Evolutionary conservation across 2,329 filamentous ascomycete genomes (phyloP), one percentile per base, ranked within the genome.

Genomic region (Didymella lethalis): DNA sequence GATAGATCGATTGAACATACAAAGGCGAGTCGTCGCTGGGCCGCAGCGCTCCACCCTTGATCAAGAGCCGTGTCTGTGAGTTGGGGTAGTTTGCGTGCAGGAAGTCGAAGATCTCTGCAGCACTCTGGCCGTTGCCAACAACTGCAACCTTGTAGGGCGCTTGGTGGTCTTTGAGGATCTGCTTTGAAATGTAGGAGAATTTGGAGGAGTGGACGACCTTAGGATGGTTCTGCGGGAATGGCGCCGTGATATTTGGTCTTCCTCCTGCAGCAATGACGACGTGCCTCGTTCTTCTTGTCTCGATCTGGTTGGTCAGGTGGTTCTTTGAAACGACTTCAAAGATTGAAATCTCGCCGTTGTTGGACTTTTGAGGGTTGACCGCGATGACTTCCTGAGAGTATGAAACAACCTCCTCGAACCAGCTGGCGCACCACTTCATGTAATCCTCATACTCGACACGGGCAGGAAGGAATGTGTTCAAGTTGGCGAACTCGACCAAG

Each of bases 1-100:
- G n/a, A 11, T n/a, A 10, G 10, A 2, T 16, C 3, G 4, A 2
- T 29, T 4, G 40, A 7, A 84, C 90, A 82, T 82, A 93, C 91
- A 98, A 98, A 18, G 94, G 95, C 53, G 92, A 97, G 77, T 98
- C 95, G 74, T 99, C 94, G 73, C 92, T 96, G 1, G 94, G 94
- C 68, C 90, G 88, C 60, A 99, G 80, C 56, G 94, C 93, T 63
- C 92, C 87, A 41, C 89, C 89, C 67, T 92, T 88, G 83, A 97
- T 94, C 59, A 97, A 81, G 57, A 99, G 79, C 34, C 83, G 86
- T 0, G 93, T 93, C 68, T 86, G 84, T 28, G 90, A 88, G 74
- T 94, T 93, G 38, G 93, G 93, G 75, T 96, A 97, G 46, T 91
- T 82, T 38, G 82, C 84, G 70, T 94, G 90, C 48, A 98, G 81